Evolutionary conservation across 345 rosid genomes (phyloP), one percentile per base, ranked within the genome.

Genomic region (Mallotus nudiflorus): DNA sequence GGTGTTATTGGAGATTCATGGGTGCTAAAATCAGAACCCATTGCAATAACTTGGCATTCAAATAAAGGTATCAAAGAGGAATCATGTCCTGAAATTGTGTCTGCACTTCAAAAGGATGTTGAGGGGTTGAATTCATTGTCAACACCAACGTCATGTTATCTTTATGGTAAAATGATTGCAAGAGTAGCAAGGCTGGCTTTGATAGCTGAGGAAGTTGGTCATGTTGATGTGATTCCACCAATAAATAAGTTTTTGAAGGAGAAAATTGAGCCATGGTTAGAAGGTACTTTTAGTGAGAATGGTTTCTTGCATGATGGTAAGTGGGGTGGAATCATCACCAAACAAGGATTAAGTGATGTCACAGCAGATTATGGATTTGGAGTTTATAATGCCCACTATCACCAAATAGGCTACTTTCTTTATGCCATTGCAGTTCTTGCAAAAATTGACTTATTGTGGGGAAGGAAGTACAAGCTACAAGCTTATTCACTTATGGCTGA

Each of bases 341-440:
- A 78, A 78, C 92, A 77, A 81, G 94, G 97, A 1, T 73, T 87
- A 0, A 51, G 15, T 9, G 96, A 90, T 79, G 42, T 89, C 0
- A 87, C 92, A 35, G 96, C 89, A 0, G 99, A 95, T 81, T 92
- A 89, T 44, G 97, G 99, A 14, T 95, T 89, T 25, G 97, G 97
- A 39, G 16, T 86, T 40, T 95, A 82, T 62, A 92, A 88, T 64
- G 90, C 87, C 54, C 97, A 92, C 63, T 97, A 95, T 77, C 92
- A 82, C 70, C 97, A 92, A 73, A 27, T 95, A 33, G 99, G 99
- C 31, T 95, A 92, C 82, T 95, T 92, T 78, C 82, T 95, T 13
- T 92, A 95, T 49, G 96, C 80, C 6, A 89, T 95, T 75, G 93
- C 99, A 14, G 97, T 90, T 59, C 87, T 95, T 14, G 93, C 81